phyloP scores from a whole-genome alignment of 768 basidiomycete species.

The Mycena olivaceomarginata region DNA sequence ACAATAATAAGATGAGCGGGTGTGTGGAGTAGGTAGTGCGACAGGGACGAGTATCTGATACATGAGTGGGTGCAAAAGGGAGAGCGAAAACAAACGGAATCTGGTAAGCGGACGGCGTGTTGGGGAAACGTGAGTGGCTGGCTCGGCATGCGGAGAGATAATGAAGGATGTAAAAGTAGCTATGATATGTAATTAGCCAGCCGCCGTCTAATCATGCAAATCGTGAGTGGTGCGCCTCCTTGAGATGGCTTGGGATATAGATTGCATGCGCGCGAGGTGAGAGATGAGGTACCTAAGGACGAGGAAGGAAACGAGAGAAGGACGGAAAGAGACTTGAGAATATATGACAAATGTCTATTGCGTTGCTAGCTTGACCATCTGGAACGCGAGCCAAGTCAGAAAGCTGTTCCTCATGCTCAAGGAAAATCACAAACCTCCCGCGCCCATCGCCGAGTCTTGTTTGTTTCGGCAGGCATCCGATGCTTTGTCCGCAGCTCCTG shows the following conservation, averaged over 20 bases:
- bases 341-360: constrained; percentile 66
- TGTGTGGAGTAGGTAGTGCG: constrained; percentile 36
- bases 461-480: constrained; percentile 85
- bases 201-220: constrained; percentile 47
- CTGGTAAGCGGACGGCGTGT: constrained; percentile 34
- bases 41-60: constrained; percentile 47
- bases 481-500: constrained; percentile 83
- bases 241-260: constrained; percentile 58
- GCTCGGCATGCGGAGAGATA: constrained; percentile 41
- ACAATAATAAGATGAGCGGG: constrained; percentile 39
- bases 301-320: constrained; percentile 50
- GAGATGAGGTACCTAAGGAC: constrained; percentile 54
- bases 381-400: neutral
- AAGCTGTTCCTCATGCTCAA: neutral
- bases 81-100: constrained; percentile 28
- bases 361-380: constrained; percentile 88
- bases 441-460: constrained; percentile 95
- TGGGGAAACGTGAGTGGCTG: constrained; percentile 41
- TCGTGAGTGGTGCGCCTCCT: constrained; percentile 48
- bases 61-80: constrained; percentile 40
- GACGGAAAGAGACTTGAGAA: constrained; percentile 34
- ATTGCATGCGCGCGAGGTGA: constrained; percentile 70
- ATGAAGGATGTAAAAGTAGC: constrained; percentile 34
- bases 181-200: constrained; percentile 40
- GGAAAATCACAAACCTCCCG: constrained; percentile 79